Evolutionary conservation across 2,329 filamentous ascomycete genomes (phyloP).

Genomic region (Eutypella sp.): DNA sequence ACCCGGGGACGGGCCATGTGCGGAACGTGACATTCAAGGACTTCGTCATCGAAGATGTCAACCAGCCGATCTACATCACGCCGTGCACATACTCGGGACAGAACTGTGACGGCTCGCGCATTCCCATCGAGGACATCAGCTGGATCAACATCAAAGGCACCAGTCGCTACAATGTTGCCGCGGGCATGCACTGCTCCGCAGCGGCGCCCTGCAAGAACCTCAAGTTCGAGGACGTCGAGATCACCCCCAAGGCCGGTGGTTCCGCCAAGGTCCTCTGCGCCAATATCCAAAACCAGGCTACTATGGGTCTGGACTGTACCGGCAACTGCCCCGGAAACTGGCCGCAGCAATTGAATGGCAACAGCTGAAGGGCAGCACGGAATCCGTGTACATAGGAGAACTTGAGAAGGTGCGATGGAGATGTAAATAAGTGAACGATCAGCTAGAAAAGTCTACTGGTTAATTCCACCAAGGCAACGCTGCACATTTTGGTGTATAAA

Average conservation of each 20-base stretch:
- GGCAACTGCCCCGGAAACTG: constrained; percentile 31
- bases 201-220: constrained; percentile 39
- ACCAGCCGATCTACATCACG: constrained; percentile 45
- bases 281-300: constrained; percentile 33
- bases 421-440: neutral
- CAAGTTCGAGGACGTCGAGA: constrained; percentile 40
- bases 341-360: constrained; percentile 34
- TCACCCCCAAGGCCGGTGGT: constrained; percentile 36
- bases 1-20: constrained; percentile 35
- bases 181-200: constrained; percentile 39
- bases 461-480: too few relatives aligned
- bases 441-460: too few relatives aligned
- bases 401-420: neutral
- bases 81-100: constrained; percentile 38
- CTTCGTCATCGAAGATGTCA: constrained; percentile 34
- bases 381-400: neutral
- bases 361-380: too few relatives aligned
- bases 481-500: too few relatives aligned
- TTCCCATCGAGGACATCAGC: constrained; percentile 40
- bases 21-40: constrained; percentile 40
- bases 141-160: constrained; percentile 48
- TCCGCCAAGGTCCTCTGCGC: constrained; percentile 37
- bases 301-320: constrained; percentile 30
- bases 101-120: constrained; percentile 34
- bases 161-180: constrained; percentile 42